Evolutionary conservation across 805 yeast genomes (phyloP).

Genomic region (Diddensiella transvaalensis): DNA sequence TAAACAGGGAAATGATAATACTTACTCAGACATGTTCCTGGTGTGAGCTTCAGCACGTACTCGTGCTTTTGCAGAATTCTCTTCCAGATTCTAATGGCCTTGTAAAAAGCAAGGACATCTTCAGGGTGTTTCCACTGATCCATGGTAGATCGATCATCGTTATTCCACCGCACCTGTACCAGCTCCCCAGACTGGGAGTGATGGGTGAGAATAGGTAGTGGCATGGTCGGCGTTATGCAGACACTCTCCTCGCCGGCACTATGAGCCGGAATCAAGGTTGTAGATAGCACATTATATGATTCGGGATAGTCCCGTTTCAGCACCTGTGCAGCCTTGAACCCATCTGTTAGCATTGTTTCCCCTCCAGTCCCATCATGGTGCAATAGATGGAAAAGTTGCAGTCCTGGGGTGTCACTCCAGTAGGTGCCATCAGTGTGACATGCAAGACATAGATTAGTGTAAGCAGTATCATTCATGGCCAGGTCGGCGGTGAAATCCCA

Average conservation of each 20-base stretch:
- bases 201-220: conserved; percentile 54
- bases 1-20: too few species aligned
- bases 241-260: conserved; percentile 68
- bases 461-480: conserved; percentile 66
- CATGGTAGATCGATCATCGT: conserved; percentile 64
- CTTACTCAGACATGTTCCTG: conserved; percentile 54
- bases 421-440: conserved; percentile 73
- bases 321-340: conserved; percentile 55
- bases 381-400: conserved; percentile 64
- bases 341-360: conserved; percentile 62
- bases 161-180: conserved; percentile 67
- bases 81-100: conserved; percentile 57
- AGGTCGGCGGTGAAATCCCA: conserved; percentile 75
- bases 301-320: conserved; percentile 47
- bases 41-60: conserved; percentile 50
- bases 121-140: conserved; percentile 42
- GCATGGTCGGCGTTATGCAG: conserved; percentile 53
- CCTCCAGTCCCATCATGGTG: conserved; percentile 63
- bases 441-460: conserved; percentile 61
- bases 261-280: conserved; percentile 59
- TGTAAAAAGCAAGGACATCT: conserved; percentile 49
- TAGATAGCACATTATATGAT: conserved; percentile 47
- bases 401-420: conserved; percentile 69
- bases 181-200: conserved; percentile 45
- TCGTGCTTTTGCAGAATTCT: conserved; percentile 51